Conservation (phyloP, 805 yeast species). For the Lachancea nothofagi region DNA sequence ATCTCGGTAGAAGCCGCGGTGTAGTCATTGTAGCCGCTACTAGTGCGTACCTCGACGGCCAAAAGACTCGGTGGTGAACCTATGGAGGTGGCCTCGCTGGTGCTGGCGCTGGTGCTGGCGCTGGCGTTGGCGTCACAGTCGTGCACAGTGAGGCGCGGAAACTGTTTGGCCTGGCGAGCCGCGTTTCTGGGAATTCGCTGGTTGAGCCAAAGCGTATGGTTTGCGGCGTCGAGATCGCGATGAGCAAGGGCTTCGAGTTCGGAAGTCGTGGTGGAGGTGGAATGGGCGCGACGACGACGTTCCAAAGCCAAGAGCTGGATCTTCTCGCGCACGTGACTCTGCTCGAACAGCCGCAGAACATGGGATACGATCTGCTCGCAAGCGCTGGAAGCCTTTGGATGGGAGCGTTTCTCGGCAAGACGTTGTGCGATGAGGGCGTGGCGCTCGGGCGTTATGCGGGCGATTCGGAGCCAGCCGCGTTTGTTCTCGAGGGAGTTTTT, state of each 20-base stretch:
- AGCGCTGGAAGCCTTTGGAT: not conserved
- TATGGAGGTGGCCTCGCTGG: too few relatives aligned
- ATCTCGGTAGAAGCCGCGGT: not conserved
- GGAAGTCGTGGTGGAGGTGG: not conserved
- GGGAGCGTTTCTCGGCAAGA: not conserved
- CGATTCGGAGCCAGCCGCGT: slow-evolving; percentile 6
- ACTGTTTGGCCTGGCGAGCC: slow-evolving; percentile 7
- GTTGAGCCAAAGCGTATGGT: slow-evolving; percentile 8
- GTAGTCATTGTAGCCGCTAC: slow-evolving; percentile 11
- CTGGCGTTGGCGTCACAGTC: not conserved
- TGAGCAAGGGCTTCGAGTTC: slow-evolving; percentile 1
- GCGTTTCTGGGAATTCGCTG: slow-evolving; percentile 3
- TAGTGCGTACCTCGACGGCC: slow-evolving; percentile 11
- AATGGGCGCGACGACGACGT: not conserved
- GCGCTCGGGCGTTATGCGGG: slow-evolving; percentile 7
- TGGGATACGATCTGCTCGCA: not conserved
- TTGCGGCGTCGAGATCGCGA: slow-evolving; percentile 4
- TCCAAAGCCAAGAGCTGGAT: slow-evolving; percentile 9
- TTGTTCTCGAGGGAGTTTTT: slow-evolving; percentile 7
- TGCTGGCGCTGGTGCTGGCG: too few relatives aligned
- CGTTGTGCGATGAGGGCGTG: not conserved
- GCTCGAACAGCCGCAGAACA: slow-evolving; percentile 7
- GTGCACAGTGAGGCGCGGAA: slow-evolving; percentile 11
- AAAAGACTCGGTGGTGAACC: too few relatives aligned
- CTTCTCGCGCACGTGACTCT: slow-evolving; percentile 6